Evolutionary conservation across 768 basidiomycete species (phyloP), one percentile per base, ranked within the genome.

Genomic region (Psilocybe subaeruginosa): DNA sequence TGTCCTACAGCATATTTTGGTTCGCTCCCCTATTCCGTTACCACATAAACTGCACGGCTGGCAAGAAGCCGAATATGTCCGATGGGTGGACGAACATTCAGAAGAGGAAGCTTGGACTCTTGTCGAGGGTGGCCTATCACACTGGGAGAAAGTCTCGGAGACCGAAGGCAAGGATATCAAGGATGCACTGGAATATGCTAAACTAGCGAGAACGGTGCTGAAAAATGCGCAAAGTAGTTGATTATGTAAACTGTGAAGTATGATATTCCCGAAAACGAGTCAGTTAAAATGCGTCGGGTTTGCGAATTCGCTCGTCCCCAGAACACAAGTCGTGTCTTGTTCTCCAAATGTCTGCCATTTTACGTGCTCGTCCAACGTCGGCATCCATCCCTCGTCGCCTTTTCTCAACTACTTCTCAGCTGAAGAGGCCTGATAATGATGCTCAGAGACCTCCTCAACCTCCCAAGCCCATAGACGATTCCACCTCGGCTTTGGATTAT

Each of bases 51-150:
- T 95, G 58, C 95, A 98, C 69, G 90, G 91, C 0, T 99, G 97
- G 97, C 90, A 92, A 59, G 95, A 98, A 70, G 84, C 90, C 3
- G 97, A 99, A 77, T 99, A 99, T 73, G 92, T 97, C 52, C 86
- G 93, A 47, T 99, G 96, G 95, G 82, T 99, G 11, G 91, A 93
- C 61, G 96, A 97, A 71, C 97, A 98, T 69, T 79, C 86, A 2
- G 86, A 89, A 61, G 83, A 82, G 61, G 97, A 98, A 71, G 85
- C 90, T 7, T 85, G 87, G 84, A 85, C 85, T 12, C 81, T 99
- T 48, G 77, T 99, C 9, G 92, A 95, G 56, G 83, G 89, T 14
- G 90, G 91, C 0, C 76, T 98, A 16, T 70, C 82, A 3, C 88
- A 89, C 61, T 93, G 91, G 92, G 90, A 95, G 72, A 89, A 88